These are phyloP conservation scores for Nannizzia gypsea DNA, from an alignment of 2,329 filamentous ascomycete genomes.

Conservation along the genomic window DNA sequence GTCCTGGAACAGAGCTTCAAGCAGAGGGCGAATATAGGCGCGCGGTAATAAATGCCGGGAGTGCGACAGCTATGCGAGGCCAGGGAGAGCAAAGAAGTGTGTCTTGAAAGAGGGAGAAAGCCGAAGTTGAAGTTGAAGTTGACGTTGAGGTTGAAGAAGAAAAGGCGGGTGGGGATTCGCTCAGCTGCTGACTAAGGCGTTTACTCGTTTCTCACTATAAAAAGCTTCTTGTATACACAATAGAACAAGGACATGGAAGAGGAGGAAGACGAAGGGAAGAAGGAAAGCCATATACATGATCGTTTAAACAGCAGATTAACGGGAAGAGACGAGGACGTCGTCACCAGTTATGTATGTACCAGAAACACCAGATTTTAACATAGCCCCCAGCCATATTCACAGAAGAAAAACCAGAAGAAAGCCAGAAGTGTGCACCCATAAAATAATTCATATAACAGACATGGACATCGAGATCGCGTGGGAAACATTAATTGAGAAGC, in stretches of 20 bases:
- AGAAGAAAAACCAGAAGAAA: background rate
- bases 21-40: too few species aligned
- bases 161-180: background rate
- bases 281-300: background rate
- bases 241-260: background rate
- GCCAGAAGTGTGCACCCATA: background rate
- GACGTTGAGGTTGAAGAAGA: background rate
- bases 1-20: background rate
- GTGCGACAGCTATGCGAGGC: background rate
- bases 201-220: background rate
- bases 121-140: background rate
- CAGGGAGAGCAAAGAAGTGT: background rate
- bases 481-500: background rate
- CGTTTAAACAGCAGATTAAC: background rate
- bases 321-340: background rate
- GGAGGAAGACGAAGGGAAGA: background rate
- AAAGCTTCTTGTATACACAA: background rate
- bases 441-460: background rate
- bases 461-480: background rate
- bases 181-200: background rate
- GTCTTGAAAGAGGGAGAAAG: background rate
- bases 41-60: background rate
- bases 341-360: conserved; percentile 3
- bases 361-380: background rate
- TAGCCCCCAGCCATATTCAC: background rate